Conservation (phyloP, 1,139 yeast genomes). For the Scheffersomyces titani region DNA sequence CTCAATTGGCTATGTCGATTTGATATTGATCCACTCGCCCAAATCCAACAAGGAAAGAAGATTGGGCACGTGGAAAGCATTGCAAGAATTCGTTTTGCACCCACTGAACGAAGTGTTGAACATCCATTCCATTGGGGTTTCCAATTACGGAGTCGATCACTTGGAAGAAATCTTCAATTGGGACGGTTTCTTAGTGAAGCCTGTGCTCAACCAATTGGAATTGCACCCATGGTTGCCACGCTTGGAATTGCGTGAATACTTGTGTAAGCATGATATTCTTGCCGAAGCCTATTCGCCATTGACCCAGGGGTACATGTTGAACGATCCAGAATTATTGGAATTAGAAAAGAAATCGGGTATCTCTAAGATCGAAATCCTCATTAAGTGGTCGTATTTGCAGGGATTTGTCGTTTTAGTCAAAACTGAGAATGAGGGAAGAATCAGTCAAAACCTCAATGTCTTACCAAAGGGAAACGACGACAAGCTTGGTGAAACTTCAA, state of each 20-base stretch:
- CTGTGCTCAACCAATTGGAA: constrained; percentile 47
- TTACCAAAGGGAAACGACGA: constrained; percentile 26
- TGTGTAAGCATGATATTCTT: constrained; percentile 40
- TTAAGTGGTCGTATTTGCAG: constrained; percentile 44
- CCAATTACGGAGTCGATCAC: constrained; percentile 39
- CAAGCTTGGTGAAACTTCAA: constrained; percentile 19
- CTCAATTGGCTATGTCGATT: constrained; percentile 48
- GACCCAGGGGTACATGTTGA: constrained; percentile 58
- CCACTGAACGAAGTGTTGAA: constrained; percentile 29
- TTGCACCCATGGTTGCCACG: constrained; percentile 51
- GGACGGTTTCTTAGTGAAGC: constrained; percentile 37
- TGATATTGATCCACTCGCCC: constrained; percentile 40
- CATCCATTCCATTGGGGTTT: constrained; percentile 44
- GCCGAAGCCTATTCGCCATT: constrained; percentile 74
- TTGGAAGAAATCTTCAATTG: constrained; percentile 37
- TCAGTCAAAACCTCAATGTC: constrained; percentile 34
- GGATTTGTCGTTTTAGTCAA: constrained; percentile 77
- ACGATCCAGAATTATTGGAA: constrained; percentile 48
- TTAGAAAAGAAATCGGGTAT: constrained; percentile 26
- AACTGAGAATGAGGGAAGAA: constrained; percentile 54
- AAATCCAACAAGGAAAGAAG: constrained; percentile 28
- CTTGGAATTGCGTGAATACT: constrained; percentile 36
- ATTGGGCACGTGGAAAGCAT: constrained; percentile 41
- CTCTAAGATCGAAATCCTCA: constrained; percentile 28
- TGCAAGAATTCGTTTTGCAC: constrained; percentile 34